Evolutionary conservation across 768 basidiomycete genomes (phyloP).

Genomic region (Termitomyces sp.): DNA sequence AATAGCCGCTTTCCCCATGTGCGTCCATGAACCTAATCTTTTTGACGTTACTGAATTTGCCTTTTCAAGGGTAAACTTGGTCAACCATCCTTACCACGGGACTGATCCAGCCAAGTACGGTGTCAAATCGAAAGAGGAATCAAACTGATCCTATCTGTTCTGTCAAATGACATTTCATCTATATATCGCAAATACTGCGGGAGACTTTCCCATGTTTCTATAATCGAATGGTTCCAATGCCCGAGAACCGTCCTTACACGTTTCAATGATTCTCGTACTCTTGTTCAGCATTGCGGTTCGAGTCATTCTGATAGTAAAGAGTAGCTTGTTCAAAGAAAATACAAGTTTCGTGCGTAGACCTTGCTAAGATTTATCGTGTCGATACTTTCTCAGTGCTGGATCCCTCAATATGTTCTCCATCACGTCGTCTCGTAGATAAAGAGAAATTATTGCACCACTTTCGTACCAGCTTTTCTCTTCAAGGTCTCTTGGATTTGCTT

Average conservation of each 20-base stretch:
- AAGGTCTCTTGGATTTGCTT: constrained; percentile 12
- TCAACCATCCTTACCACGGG: constrained; percentile 87
- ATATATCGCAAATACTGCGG: no score
- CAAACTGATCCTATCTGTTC: constrained; percentile 8
- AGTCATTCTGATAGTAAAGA: not conserved
- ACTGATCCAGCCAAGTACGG: constrained; percentile 81
- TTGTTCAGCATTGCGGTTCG: not conserved
- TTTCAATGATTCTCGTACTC: not conserved
- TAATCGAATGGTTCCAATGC: not conserved
- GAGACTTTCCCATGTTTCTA: not conserved
- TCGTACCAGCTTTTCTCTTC: constrained; percentile 20
- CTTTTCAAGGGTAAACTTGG: constrained; percentile 83
- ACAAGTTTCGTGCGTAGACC: not conserved
- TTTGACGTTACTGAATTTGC: constrained; percentile 5
- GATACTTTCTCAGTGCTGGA: constrained; percentile 22
- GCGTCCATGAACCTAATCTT: constrained; percentile 22
- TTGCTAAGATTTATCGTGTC: not conserved
- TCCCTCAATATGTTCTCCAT: constrained; percentile 22
- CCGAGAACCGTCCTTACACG: not conserved
- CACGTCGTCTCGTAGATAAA: constrained; percentile 22
- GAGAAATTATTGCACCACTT: constrained; percentile 20
- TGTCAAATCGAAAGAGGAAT: constrained; percentile 28
- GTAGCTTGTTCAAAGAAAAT: not conserved
- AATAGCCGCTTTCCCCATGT: constrained; percentile 76
- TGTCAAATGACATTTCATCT: not conserved